Evolutionary conservation across 2,329 filamentous ascomycete genomes (phyloP), one percentile per base, ranked within the genome.

Genomic region (Xylaria digitata): DNA sequence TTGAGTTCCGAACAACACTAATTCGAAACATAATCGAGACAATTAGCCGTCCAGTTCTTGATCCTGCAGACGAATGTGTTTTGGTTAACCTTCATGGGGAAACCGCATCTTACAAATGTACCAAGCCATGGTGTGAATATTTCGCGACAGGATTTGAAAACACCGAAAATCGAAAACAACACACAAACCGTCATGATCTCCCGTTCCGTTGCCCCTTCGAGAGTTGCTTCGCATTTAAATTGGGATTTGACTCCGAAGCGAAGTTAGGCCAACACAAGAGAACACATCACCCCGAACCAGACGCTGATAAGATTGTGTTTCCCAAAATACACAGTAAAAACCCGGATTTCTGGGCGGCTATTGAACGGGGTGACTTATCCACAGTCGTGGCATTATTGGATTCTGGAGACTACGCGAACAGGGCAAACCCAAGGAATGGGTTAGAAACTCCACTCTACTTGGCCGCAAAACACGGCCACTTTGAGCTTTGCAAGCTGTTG

Each of bases 121-220:
- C 62, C 0, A 68, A 62, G 26, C 53, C 62, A 13, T 65, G 66
- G 57, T 68, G 66, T 23, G 21, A 58, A 19, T 45, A 15, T 46
- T 65, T 68, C 54, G 42, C 53, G 5, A 9, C 6, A 5, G 66
- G 66, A 0, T 65, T 68, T 42, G 13, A 5, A 19, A 66, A 37
- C 8, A 5, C 9, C n/a, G 17, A 63, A 49, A 53, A 65, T 23
- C 54, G 54, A 2, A 37, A 26, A 19, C 23, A 17, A 21, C 61
- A 64, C 48, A 34, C 4, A 21, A 13, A 52, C 11, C 34, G 45
- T 8, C 61, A 64, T 45, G 34, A 58, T 6, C 61, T 43, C 8
- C 53, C 53, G 6, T 64, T 52, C 37, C 46, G 13, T 6, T 64
- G 61, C 19, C 17, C 54, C 2, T 4, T n/a, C 6, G 19, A 59